phyloP scores from a whole-genome alignment of 192 early-diverging fungal species.

The Umbelopsis sp. region DNA sequence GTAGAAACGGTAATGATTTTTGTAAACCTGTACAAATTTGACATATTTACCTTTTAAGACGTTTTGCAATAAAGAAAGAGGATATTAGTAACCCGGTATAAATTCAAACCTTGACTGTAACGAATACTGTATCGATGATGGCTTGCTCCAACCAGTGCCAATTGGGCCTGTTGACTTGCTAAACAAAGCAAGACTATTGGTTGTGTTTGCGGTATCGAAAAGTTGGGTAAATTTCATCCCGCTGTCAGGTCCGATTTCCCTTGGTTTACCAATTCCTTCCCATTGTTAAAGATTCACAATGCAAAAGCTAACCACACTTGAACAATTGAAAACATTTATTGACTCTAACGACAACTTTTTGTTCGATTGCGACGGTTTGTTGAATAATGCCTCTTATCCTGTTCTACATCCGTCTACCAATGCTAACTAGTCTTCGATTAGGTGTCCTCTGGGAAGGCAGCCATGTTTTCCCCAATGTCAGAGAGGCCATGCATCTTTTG shows the following conservation, averaged over 20 bases:
- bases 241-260: not conserved
- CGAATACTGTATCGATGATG: not conserved
- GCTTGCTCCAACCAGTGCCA: not conserved
- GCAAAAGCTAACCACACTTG: slow-evolving; percentile 43
- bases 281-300: not conserved
- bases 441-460: slow-evolving; percentile 92
- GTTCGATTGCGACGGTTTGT: slow-evolving; percentile 93
- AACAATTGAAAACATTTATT: slow-evolving; percentile 62
- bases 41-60: too few relatives aligned
- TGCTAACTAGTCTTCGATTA: slow-evolving; percentile 24
- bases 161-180: too few relatives aligned
- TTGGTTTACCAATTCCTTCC: not conserved
- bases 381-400: too few relatives aligned
- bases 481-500: slow-evolving; percentile 73
- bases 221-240: not conserved
- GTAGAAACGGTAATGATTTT: too few relatives aligned
- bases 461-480: slow-evolving; percentile 65
- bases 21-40: too few relatives aligned
- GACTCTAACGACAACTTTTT: slow-evolving; percentile 90
- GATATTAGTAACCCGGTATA: too few relatives aligned
- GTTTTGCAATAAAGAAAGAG: too few relatives aligned
- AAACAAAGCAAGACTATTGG: too few relatives aligned
- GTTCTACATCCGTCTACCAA: too few relatives aligned
- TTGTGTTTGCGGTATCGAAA: too few relatives aligned
- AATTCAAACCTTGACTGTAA: too few relatives aligned